phyloP scores from a whole-genome alignment of 73 alveolate species.

The Tetrahymena malaccensis region DNA sequence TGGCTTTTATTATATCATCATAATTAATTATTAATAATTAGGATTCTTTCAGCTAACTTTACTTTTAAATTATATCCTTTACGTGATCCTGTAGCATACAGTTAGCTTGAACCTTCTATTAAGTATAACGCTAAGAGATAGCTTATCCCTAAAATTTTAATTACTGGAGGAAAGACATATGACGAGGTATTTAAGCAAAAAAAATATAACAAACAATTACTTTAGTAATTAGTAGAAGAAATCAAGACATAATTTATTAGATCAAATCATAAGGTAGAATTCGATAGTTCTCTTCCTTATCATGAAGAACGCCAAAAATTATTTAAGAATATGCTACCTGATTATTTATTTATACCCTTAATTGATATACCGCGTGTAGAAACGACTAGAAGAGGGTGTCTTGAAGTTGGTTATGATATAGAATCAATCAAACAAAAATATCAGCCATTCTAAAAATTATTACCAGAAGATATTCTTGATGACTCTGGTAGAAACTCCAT shows the following conservation, averaged over 20 bases:
- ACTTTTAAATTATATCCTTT: constrained; percentile 13
- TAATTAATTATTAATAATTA: not conserved
- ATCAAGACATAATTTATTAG: constrained; percentile 7
- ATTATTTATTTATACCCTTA: not conserved
- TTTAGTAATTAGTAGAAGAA: not conserved
- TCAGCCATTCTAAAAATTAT: not conserved
- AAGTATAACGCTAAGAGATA: constrained; percentile 33
- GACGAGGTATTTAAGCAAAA: constrained; percentile 12
- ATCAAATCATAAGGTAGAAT: constrained; percentile 24
- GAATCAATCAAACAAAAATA: not conserved
- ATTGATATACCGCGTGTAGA: not conserved
- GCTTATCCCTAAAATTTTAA: constrained; percentile 11
- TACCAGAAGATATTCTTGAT: not conserved
- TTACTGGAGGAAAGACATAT: not conserved
- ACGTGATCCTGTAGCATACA: constrained; percentile 29
- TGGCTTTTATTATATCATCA: too few species aligned
- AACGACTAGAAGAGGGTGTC: not conserved
- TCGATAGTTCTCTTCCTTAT: constrained; percentile 20
- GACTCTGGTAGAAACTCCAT: not conserved
- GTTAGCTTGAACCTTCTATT: constrained; percentile 23
- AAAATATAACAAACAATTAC: not conserved
- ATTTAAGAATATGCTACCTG: constrained; percentile 21
- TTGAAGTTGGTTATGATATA: not conserved
- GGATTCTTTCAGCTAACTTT: constrained; percentile 6
- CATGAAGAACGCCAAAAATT: constrained; percentile 17